A percentile compares a stretch with the other conserved stretches of the same genome.
Evolutionary conservation across 495 filamentous ascomycete genomes (phyloP).

Genomic region (Letharia lupina): DNA sequence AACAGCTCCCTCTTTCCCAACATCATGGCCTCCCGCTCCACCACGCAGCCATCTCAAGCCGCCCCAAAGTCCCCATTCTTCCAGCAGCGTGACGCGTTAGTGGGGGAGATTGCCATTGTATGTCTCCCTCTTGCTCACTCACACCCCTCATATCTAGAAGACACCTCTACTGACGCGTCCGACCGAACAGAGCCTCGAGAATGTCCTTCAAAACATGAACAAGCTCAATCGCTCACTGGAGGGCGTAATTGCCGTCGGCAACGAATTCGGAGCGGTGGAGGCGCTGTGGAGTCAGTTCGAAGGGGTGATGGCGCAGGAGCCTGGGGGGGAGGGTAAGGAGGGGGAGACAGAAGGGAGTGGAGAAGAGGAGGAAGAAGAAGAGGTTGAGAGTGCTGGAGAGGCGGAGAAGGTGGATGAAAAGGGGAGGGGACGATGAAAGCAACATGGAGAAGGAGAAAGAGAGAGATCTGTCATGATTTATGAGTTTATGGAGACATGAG

Average conservation of each 20-base stretch:
- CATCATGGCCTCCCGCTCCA: slow-evolving; percentile 2
- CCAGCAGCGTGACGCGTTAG: slow-evolving; percentile 68
- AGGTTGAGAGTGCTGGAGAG: slow-evolving; percentile 20
- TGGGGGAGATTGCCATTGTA: slow-evolving; percentile 72
- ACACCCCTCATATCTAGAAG: neutral
- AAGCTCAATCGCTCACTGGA: slow-evolving; percentile 87
- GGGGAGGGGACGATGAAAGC: slow-evolving; percentile 15
- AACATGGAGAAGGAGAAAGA: slow-evolving; percentile 12
- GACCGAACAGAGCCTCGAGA: slow-evolving; percentile 66
- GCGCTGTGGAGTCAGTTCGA: slow-evolving; percentile 96
- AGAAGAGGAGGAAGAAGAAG: slow-evolving; percentile 26
- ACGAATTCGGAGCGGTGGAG: slow-evolving; percentile 94
- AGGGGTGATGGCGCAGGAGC: slow-evolving; percentile 82
- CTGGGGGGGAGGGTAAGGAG: slow-evolving; percentile 30
- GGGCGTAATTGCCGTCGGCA: slow-evolving; percentile 88
- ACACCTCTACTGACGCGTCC: neutral
- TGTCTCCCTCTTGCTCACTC: slow-evolving; percentile 16
- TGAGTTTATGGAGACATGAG: neutral
- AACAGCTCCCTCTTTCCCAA: neutral
- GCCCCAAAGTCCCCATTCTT: slow-evolving; percentile 49
- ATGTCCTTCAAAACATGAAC: slow-evolving; percentile 94
- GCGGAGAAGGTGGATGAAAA: slow-evolving; percentile 11
- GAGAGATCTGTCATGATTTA: neutral
- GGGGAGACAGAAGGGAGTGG: slow-evolving; percentile 28
- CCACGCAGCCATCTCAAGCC: slow-evolving; percentile 6